Base-by-base conservation (phyloP, 495 filamentous ascomycete genomes). In the Hypoxylon cercidicola region DNA sequence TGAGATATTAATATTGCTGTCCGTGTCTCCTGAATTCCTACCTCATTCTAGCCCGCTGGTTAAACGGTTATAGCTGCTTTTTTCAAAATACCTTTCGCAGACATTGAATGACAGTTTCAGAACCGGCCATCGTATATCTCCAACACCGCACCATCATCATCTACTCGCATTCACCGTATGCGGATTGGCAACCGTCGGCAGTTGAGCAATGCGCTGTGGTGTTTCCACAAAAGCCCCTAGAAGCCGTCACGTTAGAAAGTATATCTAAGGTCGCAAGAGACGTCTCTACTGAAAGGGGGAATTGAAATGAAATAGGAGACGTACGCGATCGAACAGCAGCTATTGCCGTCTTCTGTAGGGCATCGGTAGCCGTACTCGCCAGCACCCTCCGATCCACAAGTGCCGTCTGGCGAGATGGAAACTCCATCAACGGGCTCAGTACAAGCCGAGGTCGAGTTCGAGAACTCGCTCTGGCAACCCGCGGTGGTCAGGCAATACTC, bases 161-260 rank as follows among this genome's bases (percentile, higher is more conserved):
- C 15, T 48, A 68, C 48, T 54, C 16, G 60, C 75, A 77, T 12
- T 64, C 50, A 13, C 75, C 75, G 40, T 70, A 77, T 1, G 41
- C 45, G 28, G 62, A 16, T 43, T 77, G 75, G 60, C 75, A 77
- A 19, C 75, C 75, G 2, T 57, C 64, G 4, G 64, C 49, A 16
- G 50, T 55, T 20, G 57, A 47, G 35, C 75, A 77, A 51, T 77
- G 74, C 4, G 69, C 74, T 0, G 60, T 70, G 3, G 72, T 70
- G 37, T 71, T 77, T 44, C 75, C 75, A 32, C 72, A 77, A 37
- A 74, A 77, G 8, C 75, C 75, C 25, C 75, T 77, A 48, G 39
- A 21, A 35, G 0, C n/a, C n/a, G 4, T 3, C 16, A 44, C 6
- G 46, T 69, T 28, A 69, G 66, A 19, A 46, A 55, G 1, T 15